Conservation (phyloP, 441 rosid genomes). For the Populus hybrid region DNA sequence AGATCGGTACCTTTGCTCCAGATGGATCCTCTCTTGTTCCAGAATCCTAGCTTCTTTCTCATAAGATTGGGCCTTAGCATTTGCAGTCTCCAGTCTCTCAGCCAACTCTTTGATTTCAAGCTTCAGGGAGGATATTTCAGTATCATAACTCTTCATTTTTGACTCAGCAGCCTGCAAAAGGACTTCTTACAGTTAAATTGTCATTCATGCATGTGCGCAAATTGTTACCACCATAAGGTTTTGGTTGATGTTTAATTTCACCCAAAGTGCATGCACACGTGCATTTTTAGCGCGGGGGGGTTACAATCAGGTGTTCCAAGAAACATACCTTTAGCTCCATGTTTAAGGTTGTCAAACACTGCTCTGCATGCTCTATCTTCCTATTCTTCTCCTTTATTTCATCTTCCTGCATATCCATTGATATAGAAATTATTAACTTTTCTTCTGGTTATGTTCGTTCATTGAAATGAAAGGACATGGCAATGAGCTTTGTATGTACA, state of each 20-base stretch:
- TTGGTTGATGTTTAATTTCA: not conserved
- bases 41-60: too few species aligned
- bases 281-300: not conserved
- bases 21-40: too few species aligned
- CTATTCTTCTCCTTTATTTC: constrained; percentile 66
- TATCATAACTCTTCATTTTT: constrained; percentile 53
- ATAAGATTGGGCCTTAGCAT: too few species aligned
- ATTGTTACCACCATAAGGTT: not conserved
- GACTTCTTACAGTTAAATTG: not conserved
- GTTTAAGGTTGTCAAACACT: constrained; percentile 69
- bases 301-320: not conserved
- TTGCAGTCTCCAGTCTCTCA: too few species aligned
- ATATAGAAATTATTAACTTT: not conserved
- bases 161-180: constrained; percentile 88
- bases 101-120: too few species aligned
- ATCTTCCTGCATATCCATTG: constrained; percentile 61
- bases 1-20: too few species aligned
- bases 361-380: constrained; percentile 78
- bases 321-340: constrained; percentile 77
- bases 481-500: not conserved
- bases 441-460: not conserved
- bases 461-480: not conserved
- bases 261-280: not conserved
- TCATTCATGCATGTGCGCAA: not conserved
- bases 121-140: too few species aligned